Base-by-base conservation (phyloP, 2,329 filamentous ascomycete species). In the Ophiocordyceps camponoti-leonardi region DNA sequence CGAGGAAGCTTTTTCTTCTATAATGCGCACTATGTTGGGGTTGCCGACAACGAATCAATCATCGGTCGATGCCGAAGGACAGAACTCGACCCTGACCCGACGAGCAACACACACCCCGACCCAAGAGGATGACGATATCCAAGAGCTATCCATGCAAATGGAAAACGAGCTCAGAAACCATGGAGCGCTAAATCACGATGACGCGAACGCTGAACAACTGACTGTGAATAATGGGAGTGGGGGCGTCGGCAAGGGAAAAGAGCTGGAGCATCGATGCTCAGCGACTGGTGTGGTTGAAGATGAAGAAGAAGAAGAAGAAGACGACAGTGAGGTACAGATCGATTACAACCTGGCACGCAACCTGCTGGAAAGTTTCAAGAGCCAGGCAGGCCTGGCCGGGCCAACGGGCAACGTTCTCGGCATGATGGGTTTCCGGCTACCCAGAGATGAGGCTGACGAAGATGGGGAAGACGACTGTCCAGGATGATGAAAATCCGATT, bases 1-100 rank as follows among this genome's bases (percentile, higher is more conserved):
- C 51, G 88, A 96, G 60, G 77, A 80, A 33, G 82, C 90, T 45
- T 94, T 95, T 53, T 73, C 82, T 10, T 75, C 69, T 45, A 86
- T 94, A 73, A 94, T 98, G 86, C 77, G 79, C 49, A 84, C 93
- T 57, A 88, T 93, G 80, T 88, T 92, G 81, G 85, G 84, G 0
- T 68, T 79, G 41, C 68, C 71, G 23, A 53, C 62, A 1, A 41
- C 47, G 31, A 41, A 43, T 16, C 2, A 33, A 2, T n/a, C 19
- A 13, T n/a, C 20, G 8, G 22, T 22, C 4, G 11, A 16, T n/a
- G 18, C 39, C 8, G 14, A 10, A 12, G 18, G 19, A n/a, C 31
- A 20, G 22, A 37, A 2, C n/a, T 28, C 19, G 14, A 13, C 18
- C 19, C 13, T 12, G n/a, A 19, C 35, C 20, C 8, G 35, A 19